Base-by-base conservation (phyloP, 2,329 filamentous ascomycete species). In the Fusarium secorum region DNA sequence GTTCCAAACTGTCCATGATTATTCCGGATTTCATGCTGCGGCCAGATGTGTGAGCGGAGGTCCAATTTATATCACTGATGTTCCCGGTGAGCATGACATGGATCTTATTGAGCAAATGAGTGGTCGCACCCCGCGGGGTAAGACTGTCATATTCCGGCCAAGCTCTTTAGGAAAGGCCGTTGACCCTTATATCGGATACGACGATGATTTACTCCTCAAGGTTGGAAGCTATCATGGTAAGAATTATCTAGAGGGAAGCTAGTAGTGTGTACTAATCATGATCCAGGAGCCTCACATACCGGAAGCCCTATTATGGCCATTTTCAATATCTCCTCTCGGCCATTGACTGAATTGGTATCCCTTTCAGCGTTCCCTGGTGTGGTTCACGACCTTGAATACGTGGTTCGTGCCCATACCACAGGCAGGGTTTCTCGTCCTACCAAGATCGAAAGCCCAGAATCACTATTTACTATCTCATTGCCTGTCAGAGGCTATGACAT, bases 1-100 rank as follows among this genome's bases (percentile, higher is more conserved):
- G 89, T 91, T 91, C 76, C 89, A 91, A 74, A 90, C 89, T 2
- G 82, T 83, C 4, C 87, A 90, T 66, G 82, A 85, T 28, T 97
- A 93, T 78, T 92, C 92, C 0, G 88, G 87, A 0, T 97, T 96
- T 78, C 96, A 99, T 74, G 96, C 93, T 8, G 95, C 96, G 2
- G 95, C 94, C 4, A 88, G 96, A 49, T 97, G 94, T 79, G 85
- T 99, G 14, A 95, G 91, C 51, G 96, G 96, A 13, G 96, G 96
- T 0, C 96, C 95, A 0, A 91, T 99, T 42, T 98, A 97, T 75
- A 95, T 99, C 78, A 98, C 95, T 0, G 96, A 99, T 79, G 87
- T 90, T 1, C 95, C 95, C 0, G 95, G 94, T 1, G 83, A 93
- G 65, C 94, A 98, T 79, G 87, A 97, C 75, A 76, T 94, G 33